Conservation (phyloP, 176 grass and related monocot species). For the Pharus latifolius region DNA sequence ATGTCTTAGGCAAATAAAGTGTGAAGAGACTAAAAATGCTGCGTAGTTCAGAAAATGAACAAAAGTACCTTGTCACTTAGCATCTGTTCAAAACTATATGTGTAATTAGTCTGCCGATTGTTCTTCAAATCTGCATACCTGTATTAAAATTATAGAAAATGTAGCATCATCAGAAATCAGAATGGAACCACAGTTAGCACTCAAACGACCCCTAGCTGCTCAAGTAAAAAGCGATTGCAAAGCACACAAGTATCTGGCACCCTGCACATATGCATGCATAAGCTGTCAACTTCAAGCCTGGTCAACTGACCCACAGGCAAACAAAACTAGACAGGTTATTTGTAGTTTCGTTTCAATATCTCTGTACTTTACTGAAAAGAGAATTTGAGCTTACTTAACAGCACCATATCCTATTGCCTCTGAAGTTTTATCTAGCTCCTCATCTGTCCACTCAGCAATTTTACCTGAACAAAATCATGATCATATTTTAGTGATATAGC, state of each 20-base stretch:
- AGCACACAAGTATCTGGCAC: neutral
- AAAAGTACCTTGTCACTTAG: conserved; percentile 58
- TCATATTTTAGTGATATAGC: neutral
- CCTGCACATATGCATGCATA: neutral
- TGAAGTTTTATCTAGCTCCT: conserved; percentile 56
- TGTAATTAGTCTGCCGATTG: conserved; percentile 61
- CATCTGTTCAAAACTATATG: conserved; percentile 68
- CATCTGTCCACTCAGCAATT: conserved; percentile 43
- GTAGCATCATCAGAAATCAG: neutral
- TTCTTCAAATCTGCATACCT: conserved; percentile 83
- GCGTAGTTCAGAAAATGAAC: neutral
- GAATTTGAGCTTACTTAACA: conserved; percentile 45
- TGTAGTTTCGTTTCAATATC: neutral
- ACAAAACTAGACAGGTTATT: neutral
- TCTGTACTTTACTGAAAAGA: neutral
- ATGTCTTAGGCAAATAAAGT: too few species aligned
- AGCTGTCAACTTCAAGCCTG: neutral
- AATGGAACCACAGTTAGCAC: neutral
- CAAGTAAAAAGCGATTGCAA: neutral
- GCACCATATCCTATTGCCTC: conserved; percentile 60
- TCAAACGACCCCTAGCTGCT: neutral
- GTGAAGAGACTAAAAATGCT: neutral
- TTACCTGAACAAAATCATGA: conserved; percentile 31
- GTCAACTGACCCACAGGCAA: neutral
- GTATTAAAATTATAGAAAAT: neutral